These are phyloP conservation scores for Claviceps pusilla DNA, from an alignment of 2,329 filamentous ascomycete species.

Conservation along the genomic window DNA sequence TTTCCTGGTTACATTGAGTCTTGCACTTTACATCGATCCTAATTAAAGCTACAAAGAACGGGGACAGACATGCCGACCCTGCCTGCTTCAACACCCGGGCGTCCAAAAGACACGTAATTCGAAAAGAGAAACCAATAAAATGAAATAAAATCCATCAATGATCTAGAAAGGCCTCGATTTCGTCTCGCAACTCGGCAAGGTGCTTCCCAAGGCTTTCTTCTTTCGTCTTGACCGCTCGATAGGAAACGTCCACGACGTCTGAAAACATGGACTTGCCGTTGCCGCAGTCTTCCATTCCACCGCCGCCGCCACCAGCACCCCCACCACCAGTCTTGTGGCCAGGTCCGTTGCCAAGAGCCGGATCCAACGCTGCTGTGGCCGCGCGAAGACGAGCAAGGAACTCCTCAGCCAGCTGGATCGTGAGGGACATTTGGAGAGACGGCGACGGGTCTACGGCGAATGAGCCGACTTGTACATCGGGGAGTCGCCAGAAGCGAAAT, in stretches of 20 bases:
- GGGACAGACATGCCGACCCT: too few species aligned
- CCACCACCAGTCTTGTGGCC: background rate
- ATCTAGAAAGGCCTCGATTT: constrained; percentile 20
- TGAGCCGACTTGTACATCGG: constrained; percentile 25
- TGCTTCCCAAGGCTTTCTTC: constrained; percentile 21
- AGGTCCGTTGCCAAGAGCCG: constrained; percentile 7
- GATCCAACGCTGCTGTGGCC: constrained; percentile 17
- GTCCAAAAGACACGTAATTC: background rate
- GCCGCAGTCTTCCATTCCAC: constrained; percentile 3
- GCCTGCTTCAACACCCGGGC: background rate
- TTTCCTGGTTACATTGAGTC: too few species aligned
- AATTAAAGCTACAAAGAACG: too few species aligned
- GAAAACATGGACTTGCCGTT: constrained; percentile 17
- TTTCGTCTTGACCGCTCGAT: constrained; percentile 17
- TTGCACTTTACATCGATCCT: too few species aligned
- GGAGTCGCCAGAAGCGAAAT: constrained; percentile 25
- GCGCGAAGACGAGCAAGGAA: constrained; percentile 22
- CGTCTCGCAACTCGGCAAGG: constrained; percentile 17
- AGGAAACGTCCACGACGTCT: constrained; percentile 18
- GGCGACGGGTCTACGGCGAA: constrained; percentile 25
- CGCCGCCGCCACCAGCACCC: background rate
- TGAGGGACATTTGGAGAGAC: constrained; percentile 27
- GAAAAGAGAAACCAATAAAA: too few species aligned
- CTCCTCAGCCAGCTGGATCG: constrained; percentile 27
- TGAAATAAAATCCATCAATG: background rate